Conservation (phyloP, 495 filamentous ascomycete genomes). For the Aspergillus mulundensis region DNA sequence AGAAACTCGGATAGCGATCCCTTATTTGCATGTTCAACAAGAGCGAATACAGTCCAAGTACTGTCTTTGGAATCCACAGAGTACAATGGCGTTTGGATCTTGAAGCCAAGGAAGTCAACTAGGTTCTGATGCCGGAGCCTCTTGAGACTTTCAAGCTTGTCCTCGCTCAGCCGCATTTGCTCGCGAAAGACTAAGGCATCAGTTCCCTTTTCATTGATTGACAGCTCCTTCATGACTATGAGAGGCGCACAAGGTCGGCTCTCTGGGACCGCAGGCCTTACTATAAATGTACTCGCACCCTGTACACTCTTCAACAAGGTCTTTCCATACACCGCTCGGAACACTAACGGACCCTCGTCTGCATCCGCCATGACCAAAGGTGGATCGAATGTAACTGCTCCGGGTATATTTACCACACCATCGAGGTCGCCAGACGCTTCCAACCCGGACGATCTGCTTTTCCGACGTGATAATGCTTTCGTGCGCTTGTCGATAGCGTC, state of each 20-base stretch:
- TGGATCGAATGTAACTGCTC: constrained; percentile 66
- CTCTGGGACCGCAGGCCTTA: constrained; percentile 57
- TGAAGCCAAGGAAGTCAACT: constrained; percentile 74
- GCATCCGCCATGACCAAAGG: constrained; percentile 56
- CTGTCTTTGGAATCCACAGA: constrained; percentile 26
- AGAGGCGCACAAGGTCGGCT: constrained; percentile 47
- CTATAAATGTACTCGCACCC: constrained; percentile 59
- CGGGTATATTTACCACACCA: constrained; percentile 37
- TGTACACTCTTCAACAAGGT: constrained; percentile 52
- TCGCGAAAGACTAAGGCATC: constrained; percentile 49
- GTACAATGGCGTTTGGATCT: constrained; percentile 51
- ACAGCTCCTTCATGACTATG: constrained; percentile 63
- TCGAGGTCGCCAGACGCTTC: constrained; percentile 30
- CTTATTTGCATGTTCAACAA: constrained; percentile 75
- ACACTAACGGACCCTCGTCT: constrained; percentile 51
- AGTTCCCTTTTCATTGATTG: constrained; percentile 30
- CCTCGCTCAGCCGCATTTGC: constrained; percentile 59
- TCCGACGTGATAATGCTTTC: constrained; percentile 38
- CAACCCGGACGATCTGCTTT: constrained; percentile 35
- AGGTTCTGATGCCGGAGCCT: constrained; percentile 73
- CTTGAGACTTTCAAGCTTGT: constrained; percentile 70
- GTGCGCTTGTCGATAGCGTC: constrained; percentile 60
- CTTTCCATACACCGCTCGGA: constrained; percentile 63
- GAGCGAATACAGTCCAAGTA: constrained; percentile 72
- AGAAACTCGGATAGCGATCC: constrained; percentile 80